These are phyloP conservation scores for Aspergillus nidulans DNA, from an alignment of 495 filamentous ascomycete species.

Conservation along the genomic window DNA sequence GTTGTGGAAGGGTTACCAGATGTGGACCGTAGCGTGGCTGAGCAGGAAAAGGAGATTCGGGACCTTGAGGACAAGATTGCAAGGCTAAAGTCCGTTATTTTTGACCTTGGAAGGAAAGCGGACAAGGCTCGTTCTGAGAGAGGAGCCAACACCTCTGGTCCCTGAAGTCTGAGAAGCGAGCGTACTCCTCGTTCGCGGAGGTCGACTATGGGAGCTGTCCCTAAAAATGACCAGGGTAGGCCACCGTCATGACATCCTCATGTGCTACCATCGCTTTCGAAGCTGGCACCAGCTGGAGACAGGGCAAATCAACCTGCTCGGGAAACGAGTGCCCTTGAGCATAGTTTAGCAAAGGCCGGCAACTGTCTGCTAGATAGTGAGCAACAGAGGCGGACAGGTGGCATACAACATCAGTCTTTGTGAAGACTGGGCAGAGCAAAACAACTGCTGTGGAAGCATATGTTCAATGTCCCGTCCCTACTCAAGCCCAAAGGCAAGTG, in stretches of 20 bases:
- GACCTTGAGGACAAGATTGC: slow-evolving; percentile 65
- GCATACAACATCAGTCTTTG: background rate
- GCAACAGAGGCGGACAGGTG: background rate
- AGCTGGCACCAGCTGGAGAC: background rate
- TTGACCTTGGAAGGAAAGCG: slow-evolving; percentile 40
- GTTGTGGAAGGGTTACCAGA: slow-evolving; percentile 70
- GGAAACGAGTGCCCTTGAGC: background rate
- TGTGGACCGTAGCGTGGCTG: slow-evolving; percentile 62
- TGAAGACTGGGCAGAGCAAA: background rate
- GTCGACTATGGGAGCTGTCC: background rate
- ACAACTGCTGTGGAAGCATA: background rate
- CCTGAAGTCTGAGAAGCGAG: background rate
- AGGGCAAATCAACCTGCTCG: background rate
- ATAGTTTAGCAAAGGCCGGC: background rate
- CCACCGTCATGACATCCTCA: background rate
- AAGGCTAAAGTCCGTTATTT: slow-evolving; percentile 52
- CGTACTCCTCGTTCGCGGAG: background rate
- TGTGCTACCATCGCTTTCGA: background rate
- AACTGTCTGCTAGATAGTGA: background rate
- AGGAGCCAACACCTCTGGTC: slow-evolving; percentile 10
- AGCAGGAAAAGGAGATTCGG: slow-evolving; percentile 76
- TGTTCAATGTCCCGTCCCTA: too few relatives aligned
- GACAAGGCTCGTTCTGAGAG: slow-evolving; percentile 14
- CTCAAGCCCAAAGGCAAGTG: too few relatives aligned
- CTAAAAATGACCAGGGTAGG: background rate